Evolutionary conservation across 768 basidiomycete genomes (phyloP).

Genomic region (Panaeolus cyanescens): DNA sequence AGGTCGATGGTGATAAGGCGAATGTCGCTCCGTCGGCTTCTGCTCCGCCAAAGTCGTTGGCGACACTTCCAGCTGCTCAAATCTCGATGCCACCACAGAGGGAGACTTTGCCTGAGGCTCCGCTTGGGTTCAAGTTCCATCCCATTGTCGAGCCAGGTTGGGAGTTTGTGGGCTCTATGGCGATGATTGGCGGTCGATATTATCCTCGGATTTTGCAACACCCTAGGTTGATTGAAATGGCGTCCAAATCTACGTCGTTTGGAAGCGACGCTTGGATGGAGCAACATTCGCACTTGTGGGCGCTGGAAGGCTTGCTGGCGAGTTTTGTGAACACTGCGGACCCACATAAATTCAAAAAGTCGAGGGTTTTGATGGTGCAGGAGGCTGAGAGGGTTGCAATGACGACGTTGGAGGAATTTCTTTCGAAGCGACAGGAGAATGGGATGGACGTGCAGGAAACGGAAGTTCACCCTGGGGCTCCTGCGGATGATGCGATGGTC

Average conservation of each 20-base stretch:
- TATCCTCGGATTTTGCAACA: slow-evolving; percentile 73
- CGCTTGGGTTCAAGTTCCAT: slow-evolving; percentile 70
- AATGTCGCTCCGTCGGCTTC: not conserved
- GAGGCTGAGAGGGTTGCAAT: slow-evolving; percentile 59
- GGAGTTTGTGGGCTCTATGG: slow-evolving; percentile 69
- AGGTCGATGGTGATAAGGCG: not conserved
- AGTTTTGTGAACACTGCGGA: slow-evolving; percentile 74
- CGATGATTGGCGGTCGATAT: slow-evolving; percentile 77
- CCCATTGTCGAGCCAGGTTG: slow-evolving; percentile 60
- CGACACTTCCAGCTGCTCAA: not conserved
- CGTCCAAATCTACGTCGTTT: slow-evolving; percentile 26
- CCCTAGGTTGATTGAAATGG: slow-evolving; percentile 49
- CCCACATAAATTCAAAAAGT: slow-evolving; percentile 56
- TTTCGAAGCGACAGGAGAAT: slow-evolving; percentile 31
- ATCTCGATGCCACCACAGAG: not conserved
- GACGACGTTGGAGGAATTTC: slow-evolving; percentile 40
- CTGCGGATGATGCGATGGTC: slow-evolving; percentile 21
- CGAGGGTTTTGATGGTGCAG: slow-evolving; percentile 56
- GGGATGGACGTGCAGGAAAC: slow-evolving; percentile 18
- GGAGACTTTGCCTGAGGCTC: slow-evolving; percentile 52
- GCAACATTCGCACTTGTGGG: slow-evolving; percentile 57
- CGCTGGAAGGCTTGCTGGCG: slow-evolving; percentile 69
- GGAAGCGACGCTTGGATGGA: slow-evolving; percentile 30
- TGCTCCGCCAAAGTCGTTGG: not conserved
- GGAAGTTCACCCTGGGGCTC: not conserved